A percentile compares a stretch with the other conserved stretches of the same genome.
Evolutionary conservation across 2,329 filamentous ascomycete genomes (phyloP).

Genomic region (Aureobasidium subglaciale): DNA sequence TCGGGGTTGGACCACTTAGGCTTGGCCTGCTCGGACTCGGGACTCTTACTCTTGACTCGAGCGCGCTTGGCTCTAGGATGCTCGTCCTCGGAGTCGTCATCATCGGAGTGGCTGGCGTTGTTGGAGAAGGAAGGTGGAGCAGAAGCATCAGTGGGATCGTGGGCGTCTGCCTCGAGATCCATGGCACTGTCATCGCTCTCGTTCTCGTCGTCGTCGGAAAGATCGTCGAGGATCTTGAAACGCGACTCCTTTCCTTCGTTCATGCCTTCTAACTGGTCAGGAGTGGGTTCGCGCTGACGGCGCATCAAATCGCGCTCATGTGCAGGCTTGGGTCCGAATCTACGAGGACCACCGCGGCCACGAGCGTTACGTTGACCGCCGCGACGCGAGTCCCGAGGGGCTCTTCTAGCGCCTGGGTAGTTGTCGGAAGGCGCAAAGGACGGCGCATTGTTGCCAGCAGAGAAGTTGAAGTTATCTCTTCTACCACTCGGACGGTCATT

Average conservation of each 20-base stretch:
- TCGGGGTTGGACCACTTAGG: conserved; percentile 96
- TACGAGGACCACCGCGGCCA: conserved; percentile 10
- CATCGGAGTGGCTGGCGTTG: conserved; percentile 13
- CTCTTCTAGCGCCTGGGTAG: conserved; percentile 10
- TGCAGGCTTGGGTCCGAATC: conserved; percentile 27
- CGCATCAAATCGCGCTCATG: conserved; percentile 40
- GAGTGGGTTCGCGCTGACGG: conserved; percentile 32
- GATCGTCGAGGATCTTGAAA: conserved; percentile 35
- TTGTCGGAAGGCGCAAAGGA: conserved; percentile 8
- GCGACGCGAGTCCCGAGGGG: conserved; percentile 6
- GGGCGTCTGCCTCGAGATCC: conserved; percentile 12
- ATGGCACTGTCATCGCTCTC: conserved; percentile 27
- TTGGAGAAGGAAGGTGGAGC: background rate
- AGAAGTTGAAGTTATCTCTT: conserved; percentile 15
- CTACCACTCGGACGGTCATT: background rate
- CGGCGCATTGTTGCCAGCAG: conserved; percentile 9
- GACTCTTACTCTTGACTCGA: conserved; percentile 20
- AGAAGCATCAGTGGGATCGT: background rate
- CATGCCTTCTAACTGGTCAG: conserved; percentile 41
- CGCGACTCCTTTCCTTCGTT: conserved; percentile 30
- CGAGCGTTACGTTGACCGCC: background rate
- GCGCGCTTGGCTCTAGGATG: conserved; percentile 25
- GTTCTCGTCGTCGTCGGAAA: conserved; percentile 31
- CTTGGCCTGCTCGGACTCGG: conserved; percentile 24
- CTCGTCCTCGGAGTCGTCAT: conserved; percentile 20